These are phyloP conservation scores for Amylocarpus encephaloides DNA, from an alignment of 2,329 filamentous ascomycete species.

Conservation along the genomic window DNA sequence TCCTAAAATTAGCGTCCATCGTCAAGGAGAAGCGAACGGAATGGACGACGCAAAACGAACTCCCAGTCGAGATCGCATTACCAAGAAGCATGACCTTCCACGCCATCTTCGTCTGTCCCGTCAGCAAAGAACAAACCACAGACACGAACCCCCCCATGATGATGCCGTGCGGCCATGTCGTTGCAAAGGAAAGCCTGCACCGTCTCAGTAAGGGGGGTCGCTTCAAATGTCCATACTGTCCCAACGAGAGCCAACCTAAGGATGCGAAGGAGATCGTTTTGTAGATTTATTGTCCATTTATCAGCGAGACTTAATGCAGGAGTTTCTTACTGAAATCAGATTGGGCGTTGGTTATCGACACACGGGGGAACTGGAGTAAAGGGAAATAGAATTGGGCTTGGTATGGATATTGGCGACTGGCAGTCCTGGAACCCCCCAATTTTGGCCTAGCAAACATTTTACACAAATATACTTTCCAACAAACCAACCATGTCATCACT, in stretches of 20 bases:
- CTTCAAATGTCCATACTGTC: conserved; percentile 97
- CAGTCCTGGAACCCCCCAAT: too few relatives aligned
- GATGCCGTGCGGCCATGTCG: conserved; percentile 90
- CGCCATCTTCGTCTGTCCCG: conserved; percentile 95
- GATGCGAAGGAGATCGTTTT: conserved; percentile 50
- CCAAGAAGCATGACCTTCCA: conserved; percentile 68
- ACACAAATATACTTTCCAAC: not conserved
- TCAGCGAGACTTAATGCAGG: not conserved
- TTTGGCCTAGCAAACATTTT: too few relatives aligned
- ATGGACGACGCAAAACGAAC: conserved; percentile 87
- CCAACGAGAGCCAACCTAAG: conserved; percentile 68
- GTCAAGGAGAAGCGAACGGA: conserved; percentile 86
- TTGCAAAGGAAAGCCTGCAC: conserved; percentile 77
- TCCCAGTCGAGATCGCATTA: conserved; percentile 68
- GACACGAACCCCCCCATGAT: conserved; percentile 94
- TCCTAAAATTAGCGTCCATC: conserved; percentile 82
- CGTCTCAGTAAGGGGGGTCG: conserved; percentile 70
- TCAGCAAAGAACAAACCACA: conserved; percentile 93
- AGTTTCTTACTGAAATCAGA: not conserved
- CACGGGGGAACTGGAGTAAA: not conserved
- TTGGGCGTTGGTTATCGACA: not conserved
- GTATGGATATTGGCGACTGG: too few relatives aligned
- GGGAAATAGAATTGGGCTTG: not conserved
- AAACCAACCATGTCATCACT: not conserved
- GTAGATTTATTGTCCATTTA: conserved; percentile 10